Evolutionary conservation across 257 asterid species (phyloP).

Genomic region (Capsicum baccatum): DNA sequence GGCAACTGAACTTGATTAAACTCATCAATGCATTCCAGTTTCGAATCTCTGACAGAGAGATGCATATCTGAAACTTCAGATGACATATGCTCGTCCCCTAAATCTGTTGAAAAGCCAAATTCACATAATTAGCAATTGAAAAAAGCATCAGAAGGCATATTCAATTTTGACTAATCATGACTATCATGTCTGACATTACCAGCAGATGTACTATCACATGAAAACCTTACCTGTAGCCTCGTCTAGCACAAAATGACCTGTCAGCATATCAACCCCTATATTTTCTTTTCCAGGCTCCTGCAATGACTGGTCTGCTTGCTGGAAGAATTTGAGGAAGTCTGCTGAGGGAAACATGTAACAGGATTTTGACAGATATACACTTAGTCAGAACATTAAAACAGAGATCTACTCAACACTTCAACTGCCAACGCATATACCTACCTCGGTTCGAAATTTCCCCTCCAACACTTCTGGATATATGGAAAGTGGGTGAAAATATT

Average conservation of each 20-base stretch:
- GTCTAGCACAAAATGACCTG: slow-evolving; percentile 38
- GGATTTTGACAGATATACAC: slow-evolving; percentile 25
- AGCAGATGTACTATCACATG: slow-evolving; percentile 31
- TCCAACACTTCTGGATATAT: slow-evolving; percentile 57
- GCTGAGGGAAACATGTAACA: slow-evolving; percentile 36
- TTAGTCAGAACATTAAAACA: not conserved
- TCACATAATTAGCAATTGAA: slow-evolving; percentile 30
- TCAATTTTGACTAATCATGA: slow-evolving; percentile 10
- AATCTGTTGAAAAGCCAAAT: slow-evolving; percentile 42
- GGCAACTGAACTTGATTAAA: slow-evolving; percentile 72
- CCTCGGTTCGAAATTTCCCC: slow-evolving; percentile 68
- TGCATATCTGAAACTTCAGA: slow-evolving; percentile 76
- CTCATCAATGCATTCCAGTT: slow-evolving; percentile 84
- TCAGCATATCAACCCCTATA: slow-evolving; percentile 48
- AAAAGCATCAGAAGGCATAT: slow-evolving; percentile 24
- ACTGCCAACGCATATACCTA: slow-evolving; percentile 34
- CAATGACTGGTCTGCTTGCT: slow-evolving; percentile 58
- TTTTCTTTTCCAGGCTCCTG: slow-evolving; percentile 58
- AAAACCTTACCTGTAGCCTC: slow-evolving; percentile 29
- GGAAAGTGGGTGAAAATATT: slow-evolving; percentile 92
- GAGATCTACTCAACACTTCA: not conserved
- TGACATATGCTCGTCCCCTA: slow-evolving; percentile 58
- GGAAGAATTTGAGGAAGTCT: slow-evolving; percentile 66
- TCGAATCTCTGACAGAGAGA: slow-evolving; percentile 68
- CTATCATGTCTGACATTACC: slow-evolving; percentile 33